Percentiles rank a stretch among this genome's conserved stretches.
Conservation (phyloP, 1,139 yeast genomes). For the Suhomyces kunorum region DNA sequence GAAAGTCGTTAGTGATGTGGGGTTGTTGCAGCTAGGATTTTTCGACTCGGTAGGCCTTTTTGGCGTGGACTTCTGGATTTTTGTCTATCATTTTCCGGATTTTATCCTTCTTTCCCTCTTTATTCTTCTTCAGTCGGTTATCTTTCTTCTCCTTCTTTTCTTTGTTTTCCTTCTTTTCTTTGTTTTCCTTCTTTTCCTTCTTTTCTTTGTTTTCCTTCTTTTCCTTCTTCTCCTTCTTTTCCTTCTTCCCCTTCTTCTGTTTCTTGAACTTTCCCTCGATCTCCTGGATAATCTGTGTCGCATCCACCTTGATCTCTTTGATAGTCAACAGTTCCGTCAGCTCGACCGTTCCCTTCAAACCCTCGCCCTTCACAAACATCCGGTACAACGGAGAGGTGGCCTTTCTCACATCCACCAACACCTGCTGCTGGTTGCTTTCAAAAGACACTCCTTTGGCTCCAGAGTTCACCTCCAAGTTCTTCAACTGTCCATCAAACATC, state of each 20-base stretch:
- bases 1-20: constrained; percentile 3
- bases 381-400: constrained; percentile 62
- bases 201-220: constrained; percentile 12
- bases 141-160: constrained; percentile 15
- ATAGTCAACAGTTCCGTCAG: constrained; percentile 27
- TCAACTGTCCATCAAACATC: constrained; percentile 88
- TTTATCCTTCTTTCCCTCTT: constrained; percentile 14
- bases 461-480: constrained; percentile 63
- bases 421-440: constrained; percentile 46
- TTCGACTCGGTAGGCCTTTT: constrained; percentile 5
- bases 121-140: constrained; percentile 12
- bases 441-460: constrained; percentile 29
- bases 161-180: constrained; percentile 13
- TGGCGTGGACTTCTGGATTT: constrained; percentile 8
- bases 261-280: constrained; percentile 13
- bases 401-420: constrained; percentile 45
- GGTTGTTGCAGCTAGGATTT: constrained; percentile 4
- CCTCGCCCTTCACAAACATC: constrained; percentile 85
- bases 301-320: constrained; percentile 18
- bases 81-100: constrained; percentile 14
- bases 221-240: constrained; percentile 13
- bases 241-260: constrained; percentile 10
- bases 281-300: constrained; percentile 18
- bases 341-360: constrained; percentile 75
- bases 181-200: constrained; percentile 11